Evolutionary conservation across 129 eudicot species (phyloP), one percentile per base, ranked within the genome.

Genomic region (Lonicera japonica): DNA sequence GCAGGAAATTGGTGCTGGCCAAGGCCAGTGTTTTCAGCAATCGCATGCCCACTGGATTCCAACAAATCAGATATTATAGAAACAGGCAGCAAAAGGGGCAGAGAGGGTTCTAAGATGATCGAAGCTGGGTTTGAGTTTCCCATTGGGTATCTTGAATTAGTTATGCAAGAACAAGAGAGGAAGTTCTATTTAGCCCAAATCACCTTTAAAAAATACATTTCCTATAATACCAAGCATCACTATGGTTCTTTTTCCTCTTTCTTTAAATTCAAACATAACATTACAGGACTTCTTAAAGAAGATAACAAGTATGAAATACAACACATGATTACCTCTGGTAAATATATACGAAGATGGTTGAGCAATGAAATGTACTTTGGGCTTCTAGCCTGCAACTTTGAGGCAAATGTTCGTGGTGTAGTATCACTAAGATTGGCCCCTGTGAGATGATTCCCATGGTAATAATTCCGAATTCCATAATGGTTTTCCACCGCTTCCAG

Each of bases 401-500:
- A 88, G 25, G 99, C 99, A 83, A 92, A 92, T 60, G 73, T 74
- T 71, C 89, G 74, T 24, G 96, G 99, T 23, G 89, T 76, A 36
- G 85, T 80, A 68, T 88, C 80, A 70, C 82, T 79, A 18, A 85
- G 80, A 84, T 78, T 88, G 65, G 95, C 84, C 51, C 94, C 87
- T 11, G 87, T 63, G 50, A 88, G 46, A 68, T 94, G 96, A 72
- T 85, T 94, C 39, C 96, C 95, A 63, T 94, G 99, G 67, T 85
- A 94, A 70, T 94, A 88, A 52, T 81, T 79, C 48, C 94, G 76
- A 17, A 94, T 83, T 36, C 73, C 89, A 54, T 70, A 47, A 75
- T 94, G 99, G 74, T 63, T 94, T 74, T 94, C 99, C 62, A 94
- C 84, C 45, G 96, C 96, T 79, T 94, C 96, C 68, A 88, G 99